phyloP scores from a whole-genome alignment of 352 stramenopile genomes.

The Globisporangium radiosum region DNA sequence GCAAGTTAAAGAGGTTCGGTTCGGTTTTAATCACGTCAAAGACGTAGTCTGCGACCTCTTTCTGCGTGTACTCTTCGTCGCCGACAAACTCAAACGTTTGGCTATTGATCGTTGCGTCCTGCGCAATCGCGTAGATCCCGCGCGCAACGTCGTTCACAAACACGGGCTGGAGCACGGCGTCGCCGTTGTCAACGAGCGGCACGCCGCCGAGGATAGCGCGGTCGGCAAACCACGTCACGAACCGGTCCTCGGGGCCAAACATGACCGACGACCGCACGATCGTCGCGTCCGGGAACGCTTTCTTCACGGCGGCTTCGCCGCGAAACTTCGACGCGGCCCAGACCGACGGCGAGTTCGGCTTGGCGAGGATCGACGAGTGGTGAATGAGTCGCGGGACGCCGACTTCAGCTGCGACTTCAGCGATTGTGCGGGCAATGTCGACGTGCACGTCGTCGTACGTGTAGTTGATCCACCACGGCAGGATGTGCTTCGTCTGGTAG shows the following conservation, averaged over 20 bases:
- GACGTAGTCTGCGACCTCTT: conserved; percentile 95
- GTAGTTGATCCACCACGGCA: conserved; percentile 93
- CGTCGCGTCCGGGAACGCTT: conserved; percentile 92
- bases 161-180: conserved; percentile 91
- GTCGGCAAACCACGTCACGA: conserved; percentile 90
- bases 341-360: conserved; percentile 75
- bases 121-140: conserved; percentile 71
- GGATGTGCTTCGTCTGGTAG: conserved; percentile 95
- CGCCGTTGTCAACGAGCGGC: conserved; percentile 92
- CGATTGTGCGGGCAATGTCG: conserved; percentile 80
- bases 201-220: conserved; percentile 69
- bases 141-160: conserved; percentile 81
- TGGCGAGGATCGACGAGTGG: conserved; percentile 74
- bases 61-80: conserved; percentile 95
- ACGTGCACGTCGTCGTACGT: conserved; percentile 96
- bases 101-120: conserved; percentile 85
- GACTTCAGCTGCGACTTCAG: conserved; percentile 73
- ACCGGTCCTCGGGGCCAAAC: conserved; percentile 93
- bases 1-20: conserved; percentile 75
- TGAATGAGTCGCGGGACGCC: conserved; percentile 75
- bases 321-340: conserved; percentile 85
- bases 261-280: conserved; percentile 94
- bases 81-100: conserved; percentile 95
- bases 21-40: conserved; percentile 87
- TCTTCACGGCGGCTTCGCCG: conserved; percentile 79